These are phyloP conservation scores for Kuraishia capsulata DNA, from an alignment of 805 yeast species.

Conservation along the genomic window DNA sequence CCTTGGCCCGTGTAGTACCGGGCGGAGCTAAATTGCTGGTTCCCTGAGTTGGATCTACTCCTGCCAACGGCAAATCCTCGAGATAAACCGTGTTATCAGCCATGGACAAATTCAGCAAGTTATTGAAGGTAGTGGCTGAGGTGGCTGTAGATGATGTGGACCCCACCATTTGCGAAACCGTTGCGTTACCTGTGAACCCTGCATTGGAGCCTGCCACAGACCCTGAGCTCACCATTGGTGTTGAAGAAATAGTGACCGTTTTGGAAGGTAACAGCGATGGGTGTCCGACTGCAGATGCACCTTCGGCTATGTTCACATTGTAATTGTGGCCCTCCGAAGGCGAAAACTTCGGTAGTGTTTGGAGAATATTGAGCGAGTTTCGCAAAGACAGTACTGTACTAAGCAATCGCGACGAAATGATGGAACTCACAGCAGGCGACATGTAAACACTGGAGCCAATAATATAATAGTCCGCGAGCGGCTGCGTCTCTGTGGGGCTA, in stretches of 20 bases:
- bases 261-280: background rate
- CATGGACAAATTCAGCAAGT: slow-evolving; percentile 16
- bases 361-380: slow-evolving; percentile 37
- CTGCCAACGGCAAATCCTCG: slow-evolving; percentile 7
- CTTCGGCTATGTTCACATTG: background rate
- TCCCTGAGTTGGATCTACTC: no score
- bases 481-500: slow-evolving; percentile 37
- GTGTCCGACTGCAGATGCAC: background rate
- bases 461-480: slow-evolving; percentile 74
- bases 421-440: slow-evolving; percentile 70
- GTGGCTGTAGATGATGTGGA: slow-evolving; percentile 5
- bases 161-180: background rate
- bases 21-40: no score
- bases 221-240: background rate
- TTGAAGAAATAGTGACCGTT: background rate
- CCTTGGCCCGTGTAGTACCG: no score
- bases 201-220: background rate
- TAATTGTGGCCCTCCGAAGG: slow-evolving; percentile 53
- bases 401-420: slow-evolving; percentile 62
- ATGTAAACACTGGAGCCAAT: slow-evolving; percentile 89
- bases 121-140: slow-evolving; percentile 18
- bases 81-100: slow-evolving; percentile 15
- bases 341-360: slow-evolving; percentile 41
- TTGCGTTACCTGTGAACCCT: background rate
- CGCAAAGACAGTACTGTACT: slow-evolving; percentile 35